phyloP scores from a whole-genome alignment of 179 eudicot genomes.

The Corrigiola litoralis region DNA sequence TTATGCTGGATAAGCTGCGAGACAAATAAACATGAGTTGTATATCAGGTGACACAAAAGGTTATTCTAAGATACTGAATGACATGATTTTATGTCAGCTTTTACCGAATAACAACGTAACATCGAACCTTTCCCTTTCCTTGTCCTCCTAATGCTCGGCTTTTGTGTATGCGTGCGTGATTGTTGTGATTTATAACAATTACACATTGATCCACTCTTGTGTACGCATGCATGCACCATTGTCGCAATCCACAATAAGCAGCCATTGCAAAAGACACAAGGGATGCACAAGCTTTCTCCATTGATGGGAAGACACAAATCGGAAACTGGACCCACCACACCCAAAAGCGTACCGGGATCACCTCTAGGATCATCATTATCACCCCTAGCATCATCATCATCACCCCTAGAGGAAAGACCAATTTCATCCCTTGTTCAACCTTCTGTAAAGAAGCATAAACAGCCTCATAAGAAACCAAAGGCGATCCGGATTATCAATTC shows the following conservation, averaged over 20 bases:
- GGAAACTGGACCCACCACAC: neutral
- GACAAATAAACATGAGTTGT: no score
- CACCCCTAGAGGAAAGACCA: neutral
- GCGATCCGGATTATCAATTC: conserved; percentile 45
- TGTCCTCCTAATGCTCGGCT: no score
- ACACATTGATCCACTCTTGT: neutral
- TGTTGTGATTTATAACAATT: no score
- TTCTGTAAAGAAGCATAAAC: conserved; percentile 36
- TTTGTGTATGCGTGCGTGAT: no score
- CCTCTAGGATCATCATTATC: neutral
- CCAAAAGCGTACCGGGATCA: neutral
- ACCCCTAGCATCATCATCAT: neutral
- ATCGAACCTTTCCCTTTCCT: no score
- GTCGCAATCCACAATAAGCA: neutral
- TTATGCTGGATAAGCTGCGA: no score
- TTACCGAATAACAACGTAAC: no score
- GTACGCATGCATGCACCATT: neutral
- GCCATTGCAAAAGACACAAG: neutral
- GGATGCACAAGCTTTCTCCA: neutral
- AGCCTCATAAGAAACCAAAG: conserved; percentile 21
- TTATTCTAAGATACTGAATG: no score
- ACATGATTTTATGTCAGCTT: no score
- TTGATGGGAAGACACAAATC: conserved; percentile 5
- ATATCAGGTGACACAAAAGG: no score
- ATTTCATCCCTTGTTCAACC: conserved; percentile 51